Percentiles rank a stretch among this genome's conserved stretches.
Evolutionary conservation across 176 grass and related monocot genomes (phyloP).

Genomic region (Ampelocalamus luodianensis): DNA sequence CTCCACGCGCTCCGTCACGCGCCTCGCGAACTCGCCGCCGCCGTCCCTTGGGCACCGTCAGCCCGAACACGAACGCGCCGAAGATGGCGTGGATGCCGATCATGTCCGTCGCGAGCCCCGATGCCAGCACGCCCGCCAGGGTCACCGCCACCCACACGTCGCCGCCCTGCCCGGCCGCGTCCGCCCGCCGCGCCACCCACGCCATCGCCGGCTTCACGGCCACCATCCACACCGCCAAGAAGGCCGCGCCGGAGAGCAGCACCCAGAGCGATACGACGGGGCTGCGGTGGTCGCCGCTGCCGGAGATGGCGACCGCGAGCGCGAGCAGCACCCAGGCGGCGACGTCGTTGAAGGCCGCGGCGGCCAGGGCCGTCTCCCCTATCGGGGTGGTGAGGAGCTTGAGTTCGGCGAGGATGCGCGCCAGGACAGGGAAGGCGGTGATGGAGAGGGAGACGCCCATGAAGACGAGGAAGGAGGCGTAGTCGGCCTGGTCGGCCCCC

Average conservation of each 20-base stretch:
- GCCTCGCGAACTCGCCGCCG: neutral
- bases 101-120: neutral
- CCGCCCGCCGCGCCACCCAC: no score
- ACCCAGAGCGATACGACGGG: neutral
- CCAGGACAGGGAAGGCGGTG: no score
- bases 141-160: neutral
- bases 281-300: no score
- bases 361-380: constrained; percentile 53
- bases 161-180: no score
- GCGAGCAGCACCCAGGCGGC: constrained; percentile 80
- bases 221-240: neutral
- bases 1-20: neutral
- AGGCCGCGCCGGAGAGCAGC: neutral
- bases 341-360: constrained; percentile 84
- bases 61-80: constrained; percentile 5
- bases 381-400: constrained; percentile 30
- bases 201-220: no score
- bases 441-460: no score
- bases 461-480: no score
- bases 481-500: no score
- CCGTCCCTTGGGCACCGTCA: constrained; percentile 12
- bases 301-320: constrained; percentile 27
- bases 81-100: constrained; percentile 22
- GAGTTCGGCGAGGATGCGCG: no score
- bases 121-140: no score